These are phyloP conservation scores for Euphorbia peplus DNA, from an alignment of 345 rosid species.

Conservation along the genomic window DNA sequence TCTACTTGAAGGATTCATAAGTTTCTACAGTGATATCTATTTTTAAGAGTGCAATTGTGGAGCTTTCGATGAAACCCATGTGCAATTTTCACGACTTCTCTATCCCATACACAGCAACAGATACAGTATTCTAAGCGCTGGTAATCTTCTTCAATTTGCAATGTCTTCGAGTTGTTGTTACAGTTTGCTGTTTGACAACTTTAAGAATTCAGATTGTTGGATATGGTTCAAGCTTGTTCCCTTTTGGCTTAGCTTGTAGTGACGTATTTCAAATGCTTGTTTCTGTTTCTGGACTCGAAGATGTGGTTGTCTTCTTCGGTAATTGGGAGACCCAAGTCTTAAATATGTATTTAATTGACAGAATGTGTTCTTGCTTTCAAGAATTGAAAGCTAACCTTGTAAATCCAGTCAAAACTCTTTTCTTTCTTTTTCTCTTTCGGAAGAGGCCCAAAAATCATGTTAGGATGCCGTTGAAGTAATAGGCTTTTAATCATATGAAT, in stretches of 20 bases:
- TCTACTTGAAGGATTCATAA: not conserved
- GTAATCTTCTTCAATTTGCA: not conserved
- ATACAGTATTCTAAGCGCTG: not conserved
- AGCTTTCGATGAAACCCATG: not conserved
- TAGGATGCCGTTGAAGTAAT: no score
- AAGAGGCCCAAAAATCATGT: not conserved
- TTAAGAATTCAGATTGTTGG: not conserved
- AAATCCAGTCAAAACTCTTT: not conserved
- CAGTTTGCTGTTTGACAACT: not conserved
- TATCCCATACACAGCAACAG: not conserved
- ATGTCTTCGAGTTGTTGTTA: not conserved
- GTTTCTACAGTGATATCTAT: not conserved
- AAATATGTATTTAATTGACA: not conserved
- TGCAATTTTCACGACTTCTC: not conserved
- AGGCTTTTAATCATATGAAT: no score
- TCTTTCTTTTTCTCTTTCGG: not conserved
- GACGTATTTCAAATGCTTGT: not conserved
- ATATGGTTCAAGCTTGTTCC: not conserved
- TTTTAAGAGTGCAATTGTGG: not conserved
- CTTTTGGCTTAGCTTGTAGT: not conserved
- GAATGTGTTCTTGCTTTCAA: not conserved
- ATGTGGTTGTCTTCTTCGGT: not conserved
- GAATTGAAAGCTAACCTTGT: not conserved
- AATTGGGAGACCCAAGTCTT: not conserved
- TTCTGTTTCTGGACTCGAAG: not conserved